Base-by-base conservation (phyloP, 1,284 basidiomycete genomes). In the Ustilago nuda region DNA sequence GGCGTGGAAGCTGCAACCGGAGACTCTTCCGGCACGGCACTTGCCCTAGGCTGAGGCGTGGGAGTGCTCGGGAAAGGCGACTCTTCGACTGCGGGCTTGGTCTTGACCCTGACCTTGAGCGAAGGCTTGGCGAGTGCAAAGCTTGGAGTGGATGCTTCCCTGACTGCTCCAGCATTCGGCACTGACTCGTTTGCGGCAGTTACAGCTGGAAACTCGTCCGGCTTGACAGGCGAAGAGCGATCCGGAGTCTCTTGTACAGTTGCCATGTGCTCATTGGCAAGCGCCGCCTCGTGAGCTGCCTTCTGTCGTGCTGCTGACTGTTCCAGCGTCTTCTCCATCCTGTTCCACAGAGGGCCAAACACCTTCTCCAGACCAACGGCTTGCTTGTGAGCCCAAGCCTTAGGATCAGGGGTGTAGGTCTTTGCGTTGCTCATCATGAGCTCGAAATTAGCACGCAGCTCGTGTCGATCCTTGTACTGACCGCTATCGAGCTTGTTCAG, bases 341-440 rank as follows among this genome's bases (percentile, higher is more conserved):
- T 52, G 74, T 45, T 89, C 93, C 82, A 86, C 92, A 94, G 88
- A 86, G 92, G 93, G 71, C 95, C 92, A 82, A 98, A 98, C 79
- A 92, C 92, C 2, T 88, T 88, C 80, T 97, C 93, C 52, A 98
- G 87, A 32, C 89, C 88, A 33, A 92, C 88, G 0, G 94, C 93
- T 74, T 93, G 91, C 63, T 91, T 91, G 78, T 93, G 90, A 8
- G 92, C 93, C 71, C 89, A 92, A 55, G 91, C 92, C 36, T 90
- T 91, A 4, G 89, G 87, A 35, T 84, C 81, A 1, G 84, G 82
- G 80, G 98, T 99, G 88, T 96, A 99, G 19, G 89, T 89, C 85
- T 92, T 92, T 45, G 95, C 94, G 83, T 99, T 99, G 56, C 88
- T 85, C 67, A 95, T 90, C 90, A 99, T 93, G 56, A 98, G 89